A percentile compares a stretch with the other conserved stretches of the same genome.
Evolutionary conservation across 805 yeast genomes (phyloP).

Genomic region (Tetrapisispora nanseiensis): DNA sequence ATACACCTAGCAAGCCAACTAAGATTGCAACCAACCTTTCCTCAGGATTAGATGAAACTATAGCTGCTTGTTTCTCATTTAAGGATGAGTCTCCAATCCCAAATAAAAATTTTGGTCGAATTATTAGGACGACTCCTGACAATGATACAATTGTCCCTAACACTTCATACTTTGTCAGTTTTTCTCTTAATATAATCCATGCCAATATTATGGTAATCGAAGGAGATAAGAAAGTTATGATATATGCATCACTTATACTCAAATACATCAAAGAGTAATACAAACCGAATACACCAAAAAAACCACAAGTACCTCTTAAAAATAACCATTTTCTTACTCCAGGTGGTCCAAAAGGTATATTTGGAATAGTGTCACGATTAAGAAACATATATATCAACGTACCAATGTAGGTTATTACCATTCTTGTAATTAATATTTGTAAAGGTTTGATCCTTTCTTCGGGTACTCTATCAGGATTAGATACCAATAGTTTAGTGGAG

Average conservation of each 20-base stretch:
- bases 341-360: conserved; percentile 64
- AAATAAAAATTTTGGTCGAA: conserved; percentile 73
- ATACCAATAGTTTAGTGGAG: conserved; percentile 58
- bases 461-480: conserved; percentile 43
- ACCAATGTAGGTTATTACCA: conserved; percentile 55
- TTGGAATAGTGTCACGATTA: conserved; percentile 35
- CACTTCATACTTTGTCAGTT: conserved; percentile 55
- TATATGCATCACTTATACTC: conserved; percentile 68
- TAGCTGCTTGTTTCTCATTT: neutral
- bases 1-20: conserved; percentile 54
- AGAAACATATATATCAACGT: conserved; percentile 46
- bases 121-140: conserved; percentile 66
- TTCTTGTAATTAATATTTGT: conserved; percentile 66
- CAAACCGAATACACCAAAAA: conserved; percentile 66
- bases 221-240: conserved; percentile 68
- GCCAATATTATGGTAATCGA: conserved; percentile 67
- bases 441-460: conserved; percentile 50
- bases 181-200: conserved; percentile 52
- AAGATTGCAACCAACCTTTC: conserved; percentile 49
- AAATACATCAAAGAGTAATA: conserved; percentile 65
- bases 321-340: conserved; percentile 43
- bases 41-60: conserved; percentile 30
- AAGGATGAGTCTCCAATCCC: conserved; percentile 25
- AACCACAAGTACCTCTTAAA: conserved; percentile 61
- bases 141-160: conserved; percentile 58